Evolutionary conservation across 2,329 filamentous ascomycete species (phyloP), one percentile per base, ranked within the genome.

Genomic region (Gaeumannomyces tritici): DNA sequence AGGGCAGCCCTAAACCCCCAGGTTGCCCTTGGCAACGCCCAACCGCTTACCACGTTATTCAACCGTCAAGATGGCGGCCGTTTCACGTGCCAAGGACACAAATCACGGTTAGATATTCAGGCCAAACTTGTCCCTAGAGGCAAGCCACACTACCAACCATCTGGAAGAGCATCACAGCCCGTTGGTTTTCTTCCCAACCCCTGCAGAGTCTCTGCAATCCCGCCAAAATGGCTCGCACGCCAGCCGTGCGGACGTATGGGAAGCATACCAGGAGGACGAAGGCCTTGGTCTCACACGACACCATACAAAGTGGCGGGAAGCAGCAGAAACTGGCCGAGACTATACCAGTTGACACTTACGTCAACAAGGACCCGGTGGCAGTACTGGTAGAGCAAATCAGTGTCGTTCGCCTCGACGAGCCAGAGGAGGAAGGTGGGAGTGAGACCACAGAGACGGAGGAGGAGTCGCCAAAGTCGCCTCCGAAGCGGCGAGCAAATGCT

Each of bases 211-310:
- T 21, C 12, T 21, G 42, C 42, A 51, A 21, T n/a, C 42, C 42
- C 18, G 18, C 18, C 54, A 29, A 12, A 31, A 66, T 66, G 64
- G 61, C 62, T 47, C 62, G 62, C n/a, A 63, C 61, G 63, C 47
- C 27, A 26, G 60, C 62, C 15, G 65, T 65, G n/a, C 61, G 66
- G 12, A 67, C 64, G n/a, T 61, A 61, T n/a, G 59, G 59, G 12
- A 47, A 47, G n/a, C 57, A 42, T 15, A 18, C 59, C 15, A 47
- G 59, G 21, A 31, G 59, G 47, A 61, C 59, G 21, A 60, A 60
- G 28, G 58, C 58, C 42, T 9, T 60, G 24, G 18, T 60, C 13
- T 47, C 58, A 18, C 35, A 35, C 35, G 58, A 60, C 58, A 51
- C 24, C 33, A 27, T 21, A 31, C 35, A 51, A 28, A 60, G 24